Percentiles rank a stretch among this genome's conserved stretches.
phyloP scores from a whole-genome alignment of 805 yeast genomes.

The Candida xyloterini region DNA sequence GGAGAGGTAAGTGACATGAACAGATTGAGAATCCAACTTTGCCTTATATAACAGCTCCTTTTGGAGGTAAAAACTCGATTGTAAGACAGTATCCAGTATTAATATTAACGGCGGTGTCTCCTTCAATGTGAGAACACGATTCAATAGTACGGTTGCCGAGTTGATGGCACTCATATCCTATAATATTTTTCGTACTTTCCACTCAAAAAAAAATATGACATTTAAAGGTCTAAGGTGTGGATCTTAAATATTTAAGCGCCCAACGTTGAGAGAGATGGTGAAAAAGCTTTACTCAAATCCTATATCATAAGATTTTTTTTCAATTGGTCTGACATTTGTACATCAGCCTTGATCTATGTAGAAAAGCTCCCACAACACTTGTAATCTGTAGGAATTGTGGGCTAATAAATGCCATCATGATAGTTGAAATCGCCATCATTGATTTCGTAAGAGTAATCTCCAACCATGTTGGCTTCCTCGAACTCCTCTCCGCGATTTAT shows the following conservation, averaged over 20 bases:
- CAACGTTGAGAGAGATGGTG: too few relatives aligned
- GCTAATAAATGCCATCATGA: constrained; percentile 18
- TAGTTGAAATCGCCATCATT: constrained; percentile 19
- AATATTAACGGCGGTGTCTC: constrained; percentile 75
- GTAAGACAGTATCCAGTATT: constrained; percentile 65
- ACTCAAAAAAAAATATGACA: too few relatives aligned
- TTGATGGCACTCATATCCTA: constrained; percentile 28
- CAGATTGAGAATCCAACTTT: constrained; percentile 20
- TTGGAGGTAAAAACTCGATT: constrained; percentile 57
- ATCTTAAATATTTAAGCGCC: too few relatives aligned
- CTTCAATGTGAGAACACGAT: constrained; percentile 62
- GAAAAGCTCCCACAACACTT: constrained; percentile 3
- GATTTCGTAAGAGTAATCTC: constrained; percentile 19
- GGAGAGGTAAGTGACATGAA: constrained; percentile 52
- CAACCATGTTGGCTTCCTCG: constrained; percentile 18
- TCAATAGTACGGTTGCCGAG: constrained; percentile 52
- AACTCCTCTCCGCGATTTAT: constrained; percentile 21
- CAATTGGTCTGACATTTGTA: background rate
- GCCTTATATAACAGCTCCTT: constrained; percentile 52
- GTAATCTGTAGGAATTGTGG: background rate
- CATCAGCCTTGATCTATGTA: constrained; percentile 9
- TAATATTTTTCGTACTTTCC: too few relatives aligned
- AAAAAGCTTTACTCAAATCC: too few relatives aligned
- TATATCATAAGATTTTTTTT: background rate
- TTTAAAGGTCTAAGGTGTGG: too few relatives aligned